Evolutionary conservation across 2,329 filamentous ascomycete species (phyloP).

Genomic region (Simplicillium aogashimaense): DNA sequence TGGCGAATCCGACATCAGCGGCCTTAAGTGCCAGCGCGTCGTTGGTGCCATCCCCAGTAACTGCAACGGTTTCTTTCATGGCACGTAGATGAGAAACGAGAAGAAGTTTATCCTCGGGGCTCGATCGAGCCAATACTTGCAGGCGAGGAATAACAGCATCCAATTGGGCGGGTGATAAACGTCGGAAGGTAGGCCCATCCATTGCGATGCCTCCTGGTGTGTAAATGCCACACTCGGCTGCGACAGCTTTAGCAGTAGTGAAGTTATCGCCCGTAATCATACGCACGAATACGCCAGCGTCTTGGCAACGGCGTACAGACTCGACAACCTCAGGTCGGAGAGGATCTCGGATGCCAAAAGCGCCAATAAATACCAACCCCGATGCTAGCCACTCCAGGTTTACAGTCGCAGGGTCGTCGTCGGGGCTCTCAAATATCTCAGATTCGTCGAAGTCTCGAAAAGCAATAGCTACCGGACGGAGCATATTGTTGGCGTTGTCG

Average conservation of each 20-base stretch:
- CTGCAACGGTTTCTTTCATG: slow-evolving; percentile 56
- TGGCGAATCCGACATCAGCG: slow-evolving; percentile 58
- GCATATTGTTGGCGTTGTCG: slow-evolving; percentile 54
- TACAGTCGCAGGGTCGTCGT: slow-evolving; percentile 21
- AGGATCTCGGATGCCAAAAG: slow-evolving; percentile 60
- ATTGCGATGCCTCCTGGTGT: slow-evolving; percentile 50
- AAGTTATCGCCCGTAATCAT: slow-evolving; percentile 48
- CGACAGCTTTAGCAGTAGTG: slow-evolving; percentile 33
- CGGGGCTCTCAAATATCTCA: slow-evolving; percentile 10
- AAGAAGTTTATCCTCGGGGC: slow-evolving; percentile 58
- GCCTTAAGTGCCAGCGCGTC: slow-evolving; percentile 57
- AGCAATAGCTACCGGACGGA: slow-evolving; percentile 56
- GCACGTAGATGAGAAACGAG: slow-evolving; percentile 55
- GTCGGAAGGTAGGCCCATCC: slow-evolving; percentile 42
- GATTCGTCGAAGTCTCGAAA: slow-evolving; percentile 53
- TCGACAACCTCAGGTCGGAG: slow-evolving; percentile 51
- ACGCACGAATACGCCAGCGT: slow-evolving; percentile 55
- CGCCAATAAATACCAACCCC: slow-evolving; percentile 28
- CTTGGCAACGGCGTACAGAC: slow-evolving; percentile 51
- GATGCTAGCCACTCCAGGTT: slow-evolving; percentile 24
- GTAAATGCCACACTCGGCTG: slow-evolving; percentile 56
- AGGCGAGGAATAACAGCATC: slow-evolving; percentile 48
- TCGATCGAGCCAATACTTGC: slow-evolving; percentile 59
- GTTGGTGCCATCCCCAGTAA: slow-evolving; percentile 58
- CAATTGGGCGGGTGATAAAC: slow-evolving; percentile 37